A percentile compares a stretch with the other conserved stretches of the same genome.
These are phyloP conservation scores for Clausena lansium DNA, from an alignment of 345 rosid species.

Conservation along the genomic window DNA sequence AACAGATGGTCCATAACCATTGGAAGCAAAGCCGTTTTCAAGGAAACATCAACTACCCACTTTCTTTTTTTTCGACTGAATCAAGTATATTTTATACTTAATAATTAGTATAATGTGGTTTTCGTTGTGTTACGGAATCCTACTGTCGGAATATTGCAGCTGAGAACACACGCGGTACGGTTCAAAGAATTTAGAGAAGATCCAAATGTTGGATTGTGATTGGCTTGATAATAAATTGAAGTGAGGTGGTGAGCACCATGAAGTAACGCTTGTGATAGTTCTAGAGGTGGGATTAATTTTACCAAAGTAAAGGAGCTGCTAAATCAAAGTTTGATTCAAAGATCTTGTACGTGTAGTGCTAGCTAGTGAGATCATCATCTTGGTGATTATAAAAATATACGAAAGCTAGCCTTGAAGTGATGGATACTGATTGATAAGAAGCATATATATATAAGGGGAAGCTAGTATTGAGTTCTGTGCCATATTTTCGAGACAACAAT, in stretches of 20 bases:
- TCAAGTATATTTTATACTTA: neutral
- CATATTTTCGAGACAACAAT: slow-evolving; percentile 35
- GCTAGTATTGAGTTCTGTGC: slow-evolving; percentile 20
- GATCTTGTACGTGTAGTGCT: slow-evolving; percentile 17
- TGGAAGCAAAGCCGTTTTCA: slow-evolving; percentile 36
- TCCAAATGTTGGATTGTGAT: slow-evolving; percentile 15
- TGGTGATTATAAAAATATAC: neutral
- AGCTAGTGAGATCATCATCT: slow-evolving; percentile 34
- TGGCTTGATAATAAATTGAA: slow-evolving; percentile 1
- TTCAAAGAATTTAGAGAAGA: neutral
- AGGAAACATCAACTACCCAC: slow-evolving; percentile 44
- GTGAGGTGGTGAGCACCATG: slow-evolving; percentile 21
- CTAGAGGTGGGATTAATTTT: slow-evolving; percentile 18
- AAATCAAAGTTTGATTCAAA: slow-evolving; percentile 20
- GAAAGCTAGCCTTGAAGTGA: slow-evolving; percentile 9
- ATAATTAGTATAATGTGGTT: neutral
- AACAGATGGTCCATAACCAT: slow-evolving; percentile 34
- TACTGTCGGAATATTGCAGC: neutral
- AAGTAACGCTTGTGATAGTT: slow-evolving; percentile 20
- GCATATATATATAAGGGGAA: slow-evolving; percentile 21
- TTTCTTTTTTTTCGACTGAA: slow-evolving; percentile 18
- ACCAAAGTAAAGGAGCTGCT: slow-evolving; percentile 12
- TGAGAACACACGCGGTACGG: neutral
- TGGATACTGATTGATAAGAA: slow-evolving; percentile 14
- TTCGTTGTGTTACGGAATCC: slow-evolving; percentile 4